Percentiles rank a stretch among this genome's conserved stretches.
Conservation (phyloP, 2,329 filamentous ascomycete genomes). For the Aspergillus glaucus region DNA sequence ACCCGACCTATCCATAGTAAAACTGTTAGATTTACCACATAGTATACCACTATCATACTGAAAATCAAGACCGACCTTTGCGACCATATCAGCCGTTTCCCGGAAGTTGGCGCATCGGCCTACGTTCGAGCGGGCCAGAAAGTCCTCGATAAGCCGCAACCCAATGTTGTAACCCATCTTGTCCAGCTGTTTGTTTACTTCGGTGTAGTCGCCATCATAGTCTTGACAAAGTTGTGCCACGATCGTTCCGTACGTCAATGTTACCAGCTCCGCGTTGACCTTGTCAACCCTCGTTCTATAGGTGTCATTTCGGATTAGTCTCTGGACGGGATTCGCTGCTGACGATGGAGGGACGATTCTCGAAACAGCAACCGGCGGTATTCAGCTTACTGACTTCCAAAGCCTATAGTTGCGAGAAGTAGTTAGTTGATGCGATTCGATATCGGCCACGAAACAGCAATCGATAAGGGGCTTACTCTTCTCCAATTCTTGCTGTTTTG, state of each 20-base stretch:
- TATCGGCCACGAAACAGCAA: conserved; percentile 4
- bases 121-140: conserved; percentile 88
- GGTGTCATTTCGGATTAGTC: conserved; percentile 10
- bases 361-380: conserved; percentile 1
- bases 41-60: neutral
- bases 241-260: conserved; percentile 94
- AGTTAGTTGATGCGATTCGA: conserved; percentile 16
- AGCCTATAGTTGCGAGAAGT: conserved; percentile 53
- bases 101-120: conserved; percentile 86
- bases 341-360: neutral
- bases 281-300: conserved; percentile 88
- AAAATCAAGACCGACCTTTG: conserved; percentile 56
- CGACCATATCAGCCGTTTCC: conserved; percentile 94
- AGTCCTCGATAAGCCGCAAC: conserved; percentile 91
- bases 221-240: conserved; percentile 95
- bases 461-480: conserved; percentile 56
- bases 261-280: conserved; percentile 95
- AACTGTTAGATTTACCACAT: too few relatives aligned
- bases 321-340: neutral
- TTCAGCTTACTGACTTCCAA: conserved; percentile 69
- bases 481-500: conserved; percentile 63
- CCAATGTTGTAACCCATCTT: conserved; percentile 99
- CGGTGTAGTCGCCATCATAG: conserved; percentile 85
- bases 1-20: conserved; percentile 63
- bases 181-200: conserved; percentile 96